phyloP scores from a whole-genome alignment of 495 filamentous ascomycete genomes.

The Penicillium psychrofluorescens region DNA sequence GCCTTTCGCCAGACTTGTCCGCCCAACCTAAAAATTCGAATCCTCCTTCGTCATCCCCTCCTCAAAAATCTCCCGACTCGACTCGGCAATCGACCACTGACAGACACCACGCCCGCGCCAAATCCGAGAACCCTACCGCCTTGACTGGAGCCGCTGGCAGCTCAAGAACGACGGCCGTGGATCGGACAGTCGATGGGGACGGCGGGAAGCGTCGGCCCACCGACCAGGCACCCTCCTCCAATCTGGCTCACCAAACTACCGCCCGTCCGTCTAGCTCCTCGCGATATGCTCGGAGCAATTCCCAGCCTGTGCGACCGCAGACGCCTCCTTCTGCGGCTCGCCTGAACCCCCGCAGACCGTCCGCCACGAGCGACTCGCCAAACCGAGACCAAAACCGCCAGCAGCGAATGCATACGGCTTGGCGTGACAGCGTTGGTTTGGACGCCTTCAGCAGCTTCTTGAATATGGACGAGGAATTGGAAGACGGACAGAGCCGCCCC shows the following conservation, averaged over 20 bases:
- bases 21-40: neutral
- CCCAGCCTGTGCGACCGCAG: constrained; percentile 37
- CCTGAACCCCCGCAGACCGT: constrained; percentile 28
- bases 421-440: constrained; percentile 35
- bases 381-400: constrained; percentile 24
- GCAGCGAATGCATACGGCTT: constrained; percentile 28
- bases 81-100: constrained; percentile 7
- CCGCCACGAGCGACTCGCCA: constrained; percentile 23
- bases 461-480: constrained; percentile 40
- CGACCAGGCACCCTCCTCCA: constrained; percentile 23
- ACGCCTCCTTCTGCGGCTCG: constrained; percentile 31
- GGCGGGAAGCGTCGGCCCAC: constrained; percentile 27
- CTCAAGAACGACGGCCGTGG: constrained; percentile 21
- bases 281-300: constrained; percentile 41
- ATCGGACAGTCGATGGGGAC: constrained; percentile 32
- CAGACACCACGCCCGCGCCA: constrained; percentile 31
- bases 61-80: constrained; percentile 9
- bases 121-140: constrained; percentile 25
- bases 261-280: constrained; percentile 23
- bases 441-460: constrained; percentile 40
- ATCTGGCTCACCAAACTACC: constrained; percentile 19
- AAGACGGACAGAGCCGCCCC: constrained; percentile 23
- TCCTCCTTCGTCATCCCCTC: constrained; percentile 3
- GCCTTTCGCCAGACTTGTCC: no score
- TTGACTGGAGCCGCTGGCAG: constrained; percentile 31